Percentiles rank a stretch among this genome's conserved stretches.
Evolutionary conservation across 306 rosid species (phyloP).

Genomic region (Castanea sativa): DNA sequence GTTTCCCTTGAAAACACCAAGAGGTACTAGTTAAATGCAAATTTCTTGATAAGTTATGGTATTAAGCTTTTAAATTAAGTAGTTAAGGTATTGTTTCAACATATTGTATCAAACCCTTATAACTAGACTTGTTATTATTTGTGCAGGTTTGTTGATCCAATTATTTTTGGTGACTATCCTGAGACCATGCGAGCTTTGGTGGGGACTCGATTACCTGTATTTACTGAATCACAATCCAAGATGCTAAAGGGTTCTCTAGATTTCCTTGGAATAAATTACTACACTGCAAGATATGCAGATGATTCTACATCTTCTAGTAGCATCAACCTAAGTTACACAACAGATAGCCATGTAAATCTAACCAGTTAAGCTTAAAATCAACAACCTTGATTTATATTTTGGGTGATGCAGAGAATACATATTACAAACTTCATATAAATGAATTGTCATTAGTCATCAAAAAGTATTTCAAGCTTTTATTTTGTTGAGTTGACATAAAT

Average conservation of each 20-base stretch:
- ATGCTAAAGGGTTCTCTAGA: slow-evolving; percentile 23
- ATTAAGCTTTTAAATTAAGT: too few relatives aligned
- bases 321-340: slow-evolving; percentile 14
- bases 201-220: slow-evolving; percentile 27
- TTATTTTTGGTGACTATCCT: slow-evolving; percentile 28
- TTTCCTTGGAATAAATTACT: slow-evolving; percentile 32
- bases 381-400: neutral
- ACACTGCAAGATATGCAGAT: slow-evolving; percentile 23
- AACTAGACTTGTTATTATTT: neutral
- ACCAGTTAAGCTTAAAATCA: slow-evolving; percentile 29
- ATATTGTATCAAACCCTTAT: neutral
- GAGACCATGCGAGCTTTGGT: slow-evolving; percentile 6
- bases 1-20: too few relatives aligned
- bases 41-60: too few relatives aligned
- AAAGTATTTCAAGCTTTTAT: too few relatives aligned
- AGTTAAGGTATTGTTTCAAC: neutral
- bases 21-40: too few relatives aligned
- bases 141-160: slow-evolving; percentile 21
- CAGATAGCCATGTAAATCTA: slow-evolving; percentile 35
- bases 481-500: too few relatives aligned
- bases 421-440: too few relatives aligned
- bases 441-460: too few relatives aligned
- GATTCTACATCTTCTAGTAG: neutral
- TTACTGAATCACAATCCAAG: slow-evolving; percentile 14
- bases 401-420: too few relatives aligned